These are phyloP conservation scores for Aureobasidium zeae DNA, from an alignment of 2,329 filamentous ascomycete species.

Conservation along the genomic window DNA sequence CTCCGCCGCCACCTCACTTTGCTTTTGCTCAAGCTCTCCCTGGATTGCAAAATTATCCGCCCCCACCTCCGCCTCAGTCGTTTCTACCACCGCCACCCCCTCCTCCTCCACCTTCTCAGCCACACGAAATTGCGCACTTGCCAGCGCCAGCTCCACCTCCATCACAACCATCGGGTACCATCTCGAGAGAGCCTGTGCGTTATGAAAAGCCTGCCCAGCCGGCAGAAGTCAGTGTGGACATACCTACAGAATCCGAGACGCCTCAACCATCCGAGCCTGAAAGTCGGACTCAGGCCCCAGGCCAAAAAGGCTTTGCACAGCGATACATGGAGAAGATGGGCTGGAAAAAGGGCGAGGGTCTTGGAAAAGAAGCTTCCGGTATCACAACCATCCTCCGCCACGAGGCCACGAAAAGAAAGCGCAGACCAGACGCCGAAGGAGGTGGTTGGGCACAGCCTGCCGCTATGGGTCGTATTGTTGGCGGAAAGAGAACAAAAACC, in stretches of 20 bases:
- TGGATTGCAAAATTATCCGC: constrained; percentile 26
- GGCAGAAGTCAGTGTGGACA: constrained; percentile 34
- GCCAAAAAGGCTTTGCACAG: constrained; percentile 75
- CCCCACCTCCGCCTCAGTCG: constrained; percentile 19
- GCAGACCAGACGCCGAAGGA: constrained; percentile 66
- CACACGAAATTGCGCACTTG: constrained; percentile 16
- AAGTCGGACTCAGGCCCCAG: constrained; percentile 57
- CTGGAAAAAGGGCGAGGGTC: constrained; percentile 78
- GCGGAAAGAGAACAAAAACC: constrained; percentile 52
- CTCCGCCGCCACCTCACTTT: constrained; percentile 21
- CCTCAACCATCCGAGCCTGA: constrained; percentile 27
- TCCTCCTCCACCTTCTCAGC: constrained; percentile 10
- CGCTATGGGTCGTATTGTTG: constrained; percentile 69
- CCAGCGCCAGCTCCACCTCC: constrained; percentile 20
- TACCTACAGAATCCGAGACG: constrained; percentile 18
- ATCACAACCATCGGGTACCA: constrained; percentile 46
- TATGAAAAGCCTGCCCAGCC: constrained; percentile 47
- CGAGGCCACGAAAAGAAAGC: constrained; percentile 77
- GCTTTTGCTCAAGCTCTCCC: not conserved
- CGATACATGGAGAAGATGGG: constrained; percentile 90
- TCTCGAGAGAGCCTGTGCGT: constrained; percentile 68
- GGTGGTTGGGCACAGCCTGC: constrained; percentile 64
- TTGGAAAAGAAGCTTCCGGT: constrained; percentile 72
- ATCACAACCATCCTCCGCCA: constrained; percentile 78
- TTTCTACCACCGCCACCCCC: constrained; percentile 10